These are phyloP conservation scores for Pochonia chlamydosporia DNA, from an alignment of 2,329 filamentous ascomycete genomes.

Conservation along the genomic window DNA sequence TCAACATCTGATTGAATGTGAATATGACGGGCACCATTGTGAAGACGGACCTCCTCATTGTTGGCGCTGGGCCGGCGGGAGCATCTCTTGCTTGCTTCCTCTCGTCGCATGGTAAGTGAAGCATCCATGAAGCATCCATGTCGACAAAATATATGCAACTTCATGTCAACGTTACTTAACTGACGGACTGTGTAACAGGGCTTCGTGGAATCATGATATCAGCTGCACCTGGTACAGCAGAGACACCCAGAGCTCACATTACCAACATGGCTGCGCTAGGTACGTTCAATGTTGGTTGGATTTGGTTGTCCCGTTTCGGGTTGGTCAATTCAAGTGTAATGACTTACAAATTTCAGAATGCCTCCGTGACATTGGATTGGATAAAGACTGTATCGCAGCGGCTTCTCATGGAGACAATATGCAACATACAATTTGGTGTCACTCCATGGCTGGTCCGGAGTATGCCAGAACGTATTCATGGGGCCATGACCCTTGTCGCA, in stretches of 20 bases:
- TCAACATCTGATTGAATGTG: neutral
- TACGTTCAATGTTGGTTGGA: too few relatives aligned
- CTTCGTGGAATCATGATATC: conserved; percentile 49
- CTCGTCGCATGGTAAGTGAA: conserved; percentile 34
- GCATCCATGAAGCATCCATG: neutral
- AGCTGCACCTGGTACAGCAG: conserved; percentile 40
- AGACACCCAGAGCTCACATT: conserved; percentile 55
- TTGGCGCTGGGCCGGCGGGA: conserved; percentile 49
- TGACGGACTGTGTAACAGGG: conserved; percentile 22
- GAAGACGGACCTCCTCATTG: conserved; percentile 41
- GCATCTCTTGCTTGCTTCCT: conserved; percentile 50
- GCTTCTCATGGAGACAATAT: conserved; percentile 34
- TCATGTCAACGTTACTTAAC: neutral
- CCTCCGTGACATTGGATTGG: conserved; percentile 45
- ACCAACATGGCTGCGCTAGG: conserved; percentile 51
- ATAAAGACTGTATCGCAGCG: conserved; percentile 30
- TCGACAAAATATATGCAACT: too few relatives aligned
- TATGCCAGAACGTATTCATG: conserved; percentile 44
- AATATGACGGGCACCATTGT: neutral
- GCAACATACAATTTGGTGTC: conserved; percentile 46
- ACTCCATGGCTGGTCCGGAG: conserved; percentile 47
- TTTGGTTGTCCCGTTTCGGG: too few relatives aligned
- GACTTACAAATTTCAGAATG: conserved; percentile 32
- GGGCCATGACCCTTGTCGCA: conserved; percentile 40
- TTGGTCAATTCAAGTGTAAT: neutral